Base-by-base conservation (phyloP, 192 early-diverging fungal genomes). In the Haplosporangium gracile region DNA sequence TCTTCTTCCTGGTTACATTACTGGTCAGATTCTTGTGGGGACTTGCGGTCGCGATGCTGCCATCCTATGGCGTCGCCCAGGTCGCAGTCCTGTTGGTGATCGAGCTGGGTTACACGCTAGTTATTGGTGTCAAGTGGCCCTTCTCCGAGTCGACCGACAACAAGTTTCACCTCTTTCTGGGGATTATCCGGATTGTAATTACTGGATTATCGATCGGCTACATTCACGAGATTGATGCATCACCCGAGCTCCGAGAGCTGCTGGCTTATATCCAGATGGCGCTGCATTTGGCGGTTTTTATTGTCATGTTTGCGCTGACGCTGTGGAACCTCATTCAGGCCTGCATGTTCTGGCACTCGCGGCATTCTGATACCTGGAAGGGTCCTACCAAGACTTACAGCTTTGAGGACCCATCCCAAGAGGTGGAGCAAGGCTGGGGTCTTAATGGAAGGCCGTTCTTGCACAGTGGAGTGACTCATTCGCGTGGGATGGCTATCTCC, bases 211-310 rank as follows among this genome's bases (percentile, higher is more conserved):
- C 84, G 51, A 80, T 91, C n/a, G 80, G 75, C 0, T 91, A 89
- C 55, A 69, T 90, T 18, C 79, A 87, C 40, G 63, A 81, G 20
- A 51, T 85, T 7, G 49, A 74, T 1, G 39, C 75, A 0, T 74
- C 82, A 3, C 72, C 77, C 22, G 74, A 79, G 1, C 38, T 60
- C 29, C 83, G 89, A 29, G 88, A 91, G 68, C 75, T 89, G 29
- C 57, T 90, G 34, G 90, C 77, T 0, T 91, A 91, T 45, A 79
- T 88, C 57, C 90, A 91, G 53, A 75, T 91, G 55, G 68, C 83
- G 4, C 63, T 91, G 16, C 90, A 91, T 60, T 78, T 87, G 40
- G 74, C 88, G 0, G 88, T 78, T 0, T 89, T 89, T 32, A 74
- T 91, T 24, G 79, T 90, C 13, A 80, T 88, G 36, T 88, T 91